Evolutionary conservation across 352 stramenopile genomes (phyloP), one percentile per base, ranked within the genome.

Genomic region (Pythium scleroteichum): DNA sequence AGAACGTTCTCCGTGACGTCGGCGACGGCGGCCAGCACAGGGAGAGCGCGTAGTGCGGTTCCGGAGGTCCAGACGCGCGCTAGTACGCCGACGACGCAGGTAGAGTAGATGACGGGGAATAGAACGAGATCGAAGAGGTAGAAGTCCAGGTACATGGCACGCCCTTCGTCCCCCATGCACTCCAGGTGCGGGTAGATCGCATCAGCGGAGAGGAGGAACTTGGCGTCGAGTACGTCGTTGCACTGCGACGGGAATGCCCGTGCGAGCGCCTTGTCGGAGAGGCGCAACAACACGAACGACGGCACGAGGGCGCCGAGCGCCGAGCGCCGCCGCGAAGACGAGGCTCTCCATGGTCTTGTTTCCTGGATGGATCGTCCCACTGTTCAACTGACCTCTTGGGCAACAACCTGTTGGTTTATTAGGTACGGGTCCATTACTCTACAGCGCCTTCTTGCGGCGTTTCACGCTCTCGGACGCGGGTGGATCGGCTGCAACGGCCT

Each of bases 1-100:
- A 61, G 70, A 1, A 68, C 22, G 53, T 88, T 88, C 68, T 85
- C 78, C 2, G 52, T 39, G 48, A 84, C 66, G 44, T 85, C 76
- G 7, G 61, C 69, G 4, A 64, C 22, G n/a, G 64, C 68, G 0
- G 55, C 65, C 5, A 82, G 22, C 1, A 72, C 24, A 3, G 76
- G 78, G 19, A 85, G 23, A 13, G 45, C 3, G 26, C n/a, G 48
- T 2, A 66, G 47, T 14, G 20, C 32, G 4, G 40, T 24, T 7
- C 4, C 29, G 3, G 26, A n/a, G 1, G 65, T 57, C 61, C 65
- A 76, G 46, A 57, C 2, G 27, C 60, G 62, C 16, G 39, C n/a
- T 14, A 69, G 19, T 7, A 46, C 16, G 8, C 65, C 62, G 20
- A 50, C 55, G 41, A 72, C 46, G 17, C 44, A 32, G 13, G 42